These are phyloP conservation scores for Wickerhamomyces subpelliculosus DNA, from an alignment of 805 yeast genomes.

Conservation along the genomic window DNA sequence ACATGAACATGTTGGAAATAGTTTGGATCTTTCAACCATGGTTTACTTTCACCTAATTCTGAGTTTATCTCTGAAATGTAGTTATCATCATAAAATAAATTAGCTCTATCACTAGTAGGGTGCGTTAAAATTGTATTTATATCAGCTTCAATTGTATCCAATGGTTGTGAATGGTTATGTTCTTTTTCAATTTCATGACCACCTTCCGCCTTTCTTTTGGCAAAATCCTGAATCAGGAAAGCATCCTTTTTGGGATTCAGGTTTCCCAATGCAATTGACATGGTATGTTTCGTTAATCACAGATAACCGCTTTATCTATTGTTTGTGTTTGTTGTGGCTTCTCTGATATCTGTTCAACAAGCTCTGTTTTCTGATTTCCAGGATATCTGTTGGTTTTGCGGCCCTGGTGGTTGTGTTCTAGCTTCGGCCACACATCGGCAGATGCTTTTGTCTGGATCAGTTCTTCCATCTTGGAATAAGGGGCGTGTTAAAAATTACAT, in stretches of 20 bases:
- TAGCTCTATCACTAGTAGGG: not conserved
- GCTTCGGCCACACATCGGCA: not conserved
- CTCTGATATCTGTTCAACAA: no score
- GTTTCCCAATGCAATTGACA: not conserved
- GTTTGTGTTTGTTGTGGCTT: no score
- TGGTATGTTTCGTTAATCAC: no score
- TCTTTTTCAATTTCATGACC: not conserved
- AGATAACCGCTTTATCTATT: no score
- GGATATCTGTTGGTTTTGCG: no score
- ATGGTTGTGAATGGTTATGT: not conserved
- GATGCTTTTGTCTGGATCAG: not conserved
- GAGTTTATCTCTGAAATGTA: not conserved
- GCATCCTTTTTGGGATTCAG: slow-evolving; percentile 9
- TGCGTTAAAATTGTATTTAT: not conserved
- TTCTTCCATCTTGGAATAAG: not conserved
- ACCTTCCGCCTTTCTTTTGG: not conserved
- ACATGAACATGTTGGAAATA: slow-evolving; percentile 58
- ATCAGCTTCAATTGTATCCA: not conserved
- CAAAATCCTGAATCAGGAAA: slow-evolving; percentile 3
- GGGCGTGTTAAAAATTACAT: not conserved
- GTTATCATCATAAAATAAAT: not conserved
- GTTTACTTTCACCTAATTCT: slow-evolving; percentile 23
- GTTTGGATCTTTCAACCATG: slow-evolving; percentile 52
- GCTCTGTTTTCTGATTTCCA: no score
- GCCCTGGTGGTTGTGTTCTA: no score